phyloP scores from a whole-genome alignment of 345 rosid genomes.

The Boechera divaricarpa region DNA sequence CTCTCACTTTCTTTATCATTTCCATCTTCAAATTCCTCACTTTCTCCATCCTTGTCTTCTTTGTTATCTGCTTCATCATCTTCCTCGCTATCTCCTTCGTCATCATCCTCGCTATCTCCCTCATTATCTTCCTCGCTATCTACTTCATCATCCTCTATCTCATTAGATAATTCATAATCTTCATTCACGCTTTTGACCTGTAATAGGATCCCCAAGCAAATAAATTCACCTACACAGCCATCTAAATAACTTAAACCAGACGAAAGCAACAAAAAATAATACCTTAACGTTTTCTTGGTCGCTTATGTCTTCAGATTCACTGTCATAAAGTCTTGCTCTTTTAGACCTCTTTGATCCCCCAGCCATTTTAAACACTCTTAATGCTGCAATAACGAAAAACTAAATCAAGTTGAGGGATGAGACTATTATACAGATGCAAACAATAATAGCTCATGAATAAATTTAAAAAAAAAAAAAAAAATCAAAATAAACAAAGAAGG shows the following conservation, averaged over 20 bases:
- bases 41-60: constrained; percentile 45
- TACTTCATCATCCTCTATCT: constrained; percentile 37
- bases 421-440: not conserved
- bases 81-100: constrained; percentile 29
- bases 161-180: constrained; percentile 17
- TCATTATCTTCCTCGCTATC: constrained; percentile 29
- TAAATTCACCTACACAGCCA: constrained; percentile 19
- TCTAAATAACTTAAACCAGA: constrained; percentile 5
- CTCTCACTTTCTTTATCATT: constrained; percentile 66
- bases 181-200: constrained; percentile 34
- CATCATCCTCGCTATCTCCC: constrained; percentile 40
- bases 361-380: constrained; percentile 45
- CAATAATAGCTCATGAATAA: not conserved
- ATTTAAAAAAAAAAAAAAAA: not conserved
- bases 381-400: not conserved
- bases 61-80: constrained; percentile 30
- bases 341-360: constrained; percentile 47
- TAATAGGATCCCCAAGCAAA: not conserved
- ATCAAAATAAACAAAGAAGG: not conserved
- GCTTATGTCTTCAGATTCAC: constrained; percentile 46
- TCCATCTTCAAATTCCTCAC: constrained; percentile 53
- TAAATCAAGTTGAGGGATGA: not conserved
- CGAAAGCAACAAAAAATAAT: not conserved
- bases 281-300: constrained; percentile 41
- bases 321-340: constrained; percentile 41